These are phyloP conservation scores for Holtermannia corniformis DNA, from an alignment of 768 basidiomycete species.

Conservation along the genomic window DNA sequence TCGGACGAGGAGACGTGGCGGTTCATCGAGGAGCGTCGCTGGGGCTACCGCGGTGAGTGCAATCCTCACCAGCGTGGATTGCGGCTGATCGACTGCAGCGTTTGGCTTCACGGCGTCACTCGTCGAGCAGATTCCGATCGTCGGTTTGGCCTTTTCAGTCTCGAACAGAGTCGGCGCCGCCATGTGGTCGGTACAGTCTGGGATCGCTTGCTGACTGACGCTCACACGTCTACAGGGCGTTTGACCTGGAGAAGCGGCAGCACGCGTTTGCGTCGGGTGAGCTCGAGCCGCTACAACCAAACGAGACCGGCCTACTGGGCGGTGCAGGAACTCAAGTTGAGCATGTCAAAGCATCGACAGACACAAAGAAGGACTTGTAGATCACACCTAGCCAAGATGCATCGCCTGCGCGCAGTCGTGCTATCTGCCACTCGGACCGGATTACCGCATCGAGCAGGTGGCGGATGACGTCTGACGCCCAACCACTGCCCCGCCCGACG, in stretches of 20 bases:
- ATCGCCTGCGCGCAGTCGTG: neutral
- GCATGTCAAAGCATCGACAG: slow-evolving; percentile 27
- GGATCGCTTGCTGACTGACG: neutral
- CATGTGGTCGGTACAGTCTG: slow-evolving; percentile 56
- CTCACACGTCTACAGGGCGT: slow-evolving; percentile 21
- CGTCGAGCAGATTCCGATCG: slow-evolving; percentile 67
- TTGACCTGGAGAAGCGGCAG: slow-evolving; percentile 46
- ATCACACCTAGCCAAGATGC: neutral
- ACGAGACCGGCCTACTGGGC: slow-evolving; percentile 30
- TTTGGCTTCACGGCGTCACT: slow-evolving; percentile 81
- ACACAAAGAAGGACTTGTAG: slow-evolving; percentile 8
- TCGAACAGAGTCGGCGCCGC: slow-evolving; percentile 85
- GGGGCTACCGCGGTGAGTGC: slow-evolving; percentile 75
- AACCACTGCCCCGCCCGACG: too few relatives aligned
- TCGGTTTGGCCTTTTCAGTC: slow-evolving; percentile 71
- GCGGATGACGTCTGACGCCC: too few relatives aligned
- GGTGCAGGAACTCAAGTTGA: slow-evolving; percentile 18
- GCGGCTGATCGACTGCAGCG: too few relatives aligned
- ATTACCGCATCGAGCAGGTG: neutral
- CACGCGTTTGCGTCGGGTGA: slow-evolving; percentile 42
- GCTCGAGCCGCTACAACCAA: slow-evolving; percentile 35
- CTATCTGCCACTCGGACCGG: neutral
- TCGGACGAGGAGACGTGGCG: slow-evolving; percentile 55
- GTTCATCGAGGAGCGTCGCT: slow-evolving; percentile 81
- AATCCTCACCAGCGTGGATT: too few relatives aligned